These are phyloP conservation scores for Silene noctiflora DNA, from an alignment of 179 eudicot genomes.

Conservation along the genomic window DNA sequence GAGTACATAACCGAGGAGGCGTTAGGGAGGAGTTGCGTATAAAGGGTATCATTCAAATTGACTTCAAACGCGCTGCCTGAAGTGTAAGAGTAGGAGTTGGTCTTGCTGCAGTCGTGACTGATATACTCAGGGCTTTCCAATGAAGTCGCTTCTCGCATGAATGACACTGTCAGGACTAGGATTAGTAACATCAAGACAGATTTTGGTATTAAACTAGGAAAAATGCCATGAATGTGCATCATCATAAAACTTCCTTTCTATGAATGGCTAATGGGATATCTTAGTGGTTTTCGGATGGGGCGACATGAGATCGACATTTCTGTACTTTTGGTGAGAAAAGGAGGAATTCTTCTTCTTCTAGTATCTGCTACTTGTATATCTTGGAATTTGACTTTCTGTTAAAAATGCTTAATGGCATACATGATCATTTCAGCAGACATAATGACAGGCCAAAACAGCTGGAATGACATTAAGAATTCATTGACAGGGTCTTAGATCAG, in stretches of 20 bases:
- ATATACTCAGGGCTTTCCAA: neutral
- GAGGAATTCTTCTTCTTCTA: neutral
- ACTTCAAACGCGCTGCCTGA: slow-evolving; percentile 8
- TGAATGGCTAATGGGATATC: too few relatives aligned
- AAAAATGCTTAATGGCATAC: neutral
- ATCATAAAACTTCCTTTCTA: too few relatives aligned
- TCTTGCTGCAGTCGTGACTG: neutral
- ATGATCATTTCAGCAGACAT: neutral
- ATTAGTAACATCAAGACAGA: neutral
- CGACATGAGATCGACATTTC: too few relatives aligned
- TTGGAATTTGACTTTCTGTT: neutral
- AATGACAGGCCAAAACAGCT: slow-evolving; percentile 9
- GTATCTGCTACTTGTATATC: neutral
- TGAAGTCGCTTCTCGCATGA: neutral
- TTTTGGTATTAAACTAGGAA: too few relatives aligned
- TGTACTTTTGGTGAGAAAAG: too few relatives aligned
- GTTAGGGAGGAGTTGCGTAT: neutral
- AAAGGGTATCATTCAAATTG: slow-evolving; percentile 17
- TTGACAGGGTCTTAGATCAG: neutral
- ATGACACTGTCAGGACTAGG: neutral
- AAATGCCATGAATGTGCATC: too few relatives aligned
- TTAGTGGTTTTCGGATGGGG: too few relatives aligned
- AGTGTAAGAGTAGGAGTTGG: neutral
- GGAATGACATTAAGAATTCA: neutral
- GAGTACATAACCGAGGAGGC: neutral